Evolutionary conservation across 306 rosid species (phyloP).

Genomic region (Malus sylvestris): DNA sequence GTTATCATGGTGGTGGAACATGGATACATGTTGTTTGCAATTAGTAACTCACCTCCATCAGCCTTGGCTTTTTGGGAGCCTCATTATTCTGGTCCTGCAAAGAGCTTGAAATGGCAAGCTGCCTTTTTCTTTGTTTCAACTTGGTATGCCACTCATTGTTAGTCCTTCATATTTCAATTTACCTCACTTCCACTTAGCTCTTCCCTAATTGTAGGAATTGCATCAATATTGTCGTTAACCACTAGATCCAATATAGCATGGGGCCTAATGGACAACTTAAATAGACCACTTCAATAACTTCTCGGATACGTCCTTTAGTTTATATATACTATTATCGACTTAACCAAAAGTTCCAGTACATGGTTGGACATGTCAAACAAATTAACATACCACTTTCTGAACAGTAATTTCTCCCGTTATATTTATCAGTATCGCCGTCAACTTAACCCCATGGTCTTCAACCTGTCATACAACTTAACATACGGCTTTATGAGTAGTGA

Average conservation of each 20-base stretch:
- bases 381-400: too few relatives aligned
- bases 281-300: background rate
- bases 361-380: background rate
- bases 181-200: background rate
- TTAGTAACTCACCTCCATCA: constrained; percentile 60
- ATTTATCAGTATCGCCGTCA: too few relatives aligned
- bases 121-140: constrained; percentile 71
- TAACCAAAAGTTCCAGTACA: background rate
- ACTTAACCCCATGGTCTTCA: too few relatives aligned
- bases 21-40: constrained; percentile 59
- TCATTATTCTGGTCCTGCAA: constrained; percentile 45
- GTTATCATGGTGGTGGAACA: constrained; percentile 57
- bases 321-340: too few relatives aligned
- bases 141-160: constrained; percentile 40
- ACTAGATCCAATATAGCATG: background rate
- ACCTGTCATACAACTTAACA: too few relatives aligned
- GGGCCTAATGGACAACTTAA: too few relatives aligned
- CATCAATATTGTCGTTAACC: background rate
- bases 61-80: constrained; percentile 50
- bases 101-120: constrained; percentile 56
- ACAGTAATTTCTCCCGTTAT: too few relatives aligned
- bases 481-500: too few relatives aligned
- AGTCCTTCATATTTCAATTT: background rate
- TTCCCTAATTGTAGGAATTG: background rate
- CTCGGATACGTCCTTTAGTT: background rate